Base-by-base conservation (phyloP, 345 rosid genomes). In the Iberis pinnata region DNA sequence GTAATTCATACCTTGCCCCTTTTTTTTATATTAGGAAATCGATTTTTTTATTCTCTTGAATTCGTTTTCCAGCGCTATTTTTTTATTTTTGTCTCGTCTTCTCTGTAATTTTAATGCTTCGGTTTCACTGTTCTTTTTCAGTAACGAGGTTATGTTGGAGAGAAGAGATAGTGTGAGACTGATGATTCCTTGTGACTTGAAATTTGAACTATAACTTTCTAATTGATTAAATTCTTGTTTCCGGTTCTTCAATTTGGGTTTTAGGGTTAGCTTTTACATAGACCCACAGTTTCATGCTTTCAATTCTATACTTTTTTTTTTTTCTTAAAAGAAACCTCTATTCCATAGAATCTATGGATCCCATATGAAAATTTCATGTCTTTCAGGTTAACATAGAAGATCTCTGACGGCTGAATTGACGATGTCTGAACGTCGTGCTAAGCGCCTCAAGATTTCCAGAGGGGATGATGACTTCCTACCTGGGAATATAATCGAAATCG, bases 401-500 rank as follows among this genome's bases (percentile, higher is more conserved):
- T 8, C 18, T 15, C 31, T 13, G 46, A 3, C 18, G 22, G 12
- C 31, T 40, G 27, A 43, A 27, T 4, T 6, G 25, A 48, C 44
- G 1, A 80, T 81, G 87, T 71, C 55, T 29, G 79, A 64, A 39
- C 86, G 65, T 47, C 80, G 64, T 6, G 72, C 70, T 3, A 83
- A 83, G 50, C 86, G 86, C 31, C 86, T 33, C 49, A 83, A 63
- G 67, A 48, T 69, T 42, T 60, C 70, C 68, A 90, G 98, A 75
- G 96, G 96, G 1, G 88, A 79, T 24, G 98, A 90, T 63, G 98
- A 79, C 70, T 90, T 79, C 63, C 53, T 90, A 55, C 89, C 93
- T 0, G 96, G 98, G 43, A 90, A 84, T 67, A 90, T 90, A 2
- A 68, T 69, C 35, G 86, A 87, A 70, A 78, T 90, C 48, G 96